Conservation (phyloP, 2,329 filamentous ascomycete genomes). For the Gnomoniopsis sp. region DNA sequence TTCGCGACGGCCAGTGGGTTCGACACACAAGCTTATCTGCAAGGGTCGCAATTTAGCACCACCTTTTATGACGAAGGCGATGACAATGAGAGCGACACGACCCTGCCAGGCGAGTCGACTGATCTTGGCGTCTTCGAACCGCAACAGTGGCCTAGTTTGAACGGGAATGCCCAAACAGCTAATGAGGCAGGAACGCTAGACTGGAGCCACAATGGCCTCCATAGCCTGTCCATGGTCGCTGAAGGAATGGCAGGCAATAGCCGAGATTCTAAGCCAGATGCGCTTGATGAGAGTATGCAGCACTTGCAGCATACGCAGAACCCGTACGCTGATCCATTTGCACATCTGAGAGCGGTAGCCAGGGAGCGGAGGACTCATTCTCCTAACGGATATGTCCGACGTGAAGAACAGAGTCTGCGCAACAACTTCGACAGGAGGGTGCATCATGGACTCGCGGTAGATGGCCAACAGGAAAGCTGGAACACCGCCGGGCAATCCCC, state of each 20-base stretch:
- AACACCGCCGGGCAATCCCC: constrained; percentile 4
- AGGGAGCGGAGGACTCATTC: constrained; percentile 9
- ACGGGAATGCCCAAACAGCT: constrained; percentile 4
- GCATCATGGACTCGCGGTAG: background rate
- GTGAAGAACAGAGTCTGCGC: constrained; percentile 8
- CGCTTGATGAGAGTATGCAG: constrained; percentile 7
- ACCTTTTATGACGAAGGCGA: constrained; percentile 17
- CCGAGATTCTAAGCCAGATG: background rate
- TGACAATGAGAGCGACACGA: constrained; percentile 18
- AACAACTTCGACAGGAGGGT: background rate
- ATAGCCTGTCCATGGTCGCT: constrained; percentile 11
- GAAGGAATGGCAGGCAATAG: constrained; percentile 7
- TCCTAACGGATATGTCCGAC: constrained; percentile 6
- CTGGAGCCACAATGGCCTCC: constrained; percentile 15
- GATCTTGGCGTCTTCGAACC: constrained; percentile 7
- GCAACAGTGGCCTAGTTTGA: constrained; percentile 15
- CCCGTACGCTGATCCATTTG: constrained; percentile 12
- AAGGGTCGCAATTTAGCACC: constrained; percentile 2
- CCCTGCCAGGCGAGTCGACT: constrained; percentile 9
- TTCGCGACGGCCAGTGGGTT: constrained; percentile 23
- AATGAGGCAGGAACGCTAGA: constrained; percentile 9
- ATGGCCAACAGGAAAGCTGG: constrained; percentile 5
- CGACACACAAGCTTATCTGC: constrained; percentile 26
- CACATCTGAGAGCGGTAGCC: constrained; percentile 13
- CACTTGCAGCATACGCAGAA: constrained; percentile 7